Conservation (phyloP, 371 early-diverging fungal genomes). For the Lichtheimia ramosa region DNA sequence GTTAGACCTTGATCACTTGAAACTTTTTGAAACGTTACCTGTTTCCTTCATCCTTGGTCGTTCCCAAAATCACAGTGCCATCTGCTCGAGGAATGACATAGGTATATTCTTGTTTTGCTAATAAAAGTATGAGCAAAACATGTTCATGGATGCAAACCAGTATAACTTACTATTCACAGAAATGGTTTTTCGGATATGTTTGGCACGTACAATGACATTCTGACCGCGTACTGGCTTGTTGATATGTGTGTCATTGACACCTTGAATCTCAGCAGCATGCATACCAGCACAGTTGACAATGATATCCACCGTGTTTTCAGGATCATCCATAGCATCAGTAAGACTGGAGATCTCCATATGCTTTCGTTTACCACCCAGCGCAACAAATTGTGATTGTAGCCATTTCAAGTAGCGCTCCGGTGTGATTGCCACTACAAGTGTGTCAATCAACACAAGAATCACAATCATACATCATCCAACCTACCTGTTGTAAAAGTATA, state of each 20-base stretch:
- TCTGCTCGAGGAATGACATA: constrained; percentile 79
- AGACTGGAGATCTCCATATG: constrained; percentile 14
- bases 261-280: constrained; percentile 56
- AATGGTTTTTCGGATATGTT: constrained; percentile 56
- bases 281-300: constrained; percentile 76
- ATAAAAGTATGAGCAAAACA: not conserved
- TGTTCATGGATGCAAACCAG: too few relatives aligned
- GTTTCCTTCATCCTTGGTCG: constrained; percentile 63
- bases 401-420: constrained; percentile 62
- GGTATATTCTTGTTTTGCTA: constrained; percentile 36
- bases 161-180: constrained; percentile 31
- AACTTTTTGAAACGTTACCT: too few relatives aligned
- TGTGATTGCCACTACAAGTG: constrained; percentile 41
- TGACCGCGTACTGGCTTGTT: constrained; percentile 67
- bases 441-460: not conserved
- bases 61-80: constrained; percentile 77
- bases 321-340: constrained; percentile 40
- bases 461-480: not conserved
- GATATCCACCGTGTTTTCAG: constrained; percentile 30
- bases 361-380: constrained; percentile 55
- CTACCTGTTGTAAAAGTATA: constrained; percentile 54
- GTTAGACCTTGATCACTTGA: too few relatives aligned
- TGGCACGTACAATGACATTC: constrained; percentile 62
- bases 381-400: constrained; percentile 53
- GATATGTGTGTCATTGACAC: constrained; percentile 58